Evolutionary conservation across 2,329 filamentous ascomycete genomes (phyloP).

Genomic region (Penicillium brasilianum): DNA sequence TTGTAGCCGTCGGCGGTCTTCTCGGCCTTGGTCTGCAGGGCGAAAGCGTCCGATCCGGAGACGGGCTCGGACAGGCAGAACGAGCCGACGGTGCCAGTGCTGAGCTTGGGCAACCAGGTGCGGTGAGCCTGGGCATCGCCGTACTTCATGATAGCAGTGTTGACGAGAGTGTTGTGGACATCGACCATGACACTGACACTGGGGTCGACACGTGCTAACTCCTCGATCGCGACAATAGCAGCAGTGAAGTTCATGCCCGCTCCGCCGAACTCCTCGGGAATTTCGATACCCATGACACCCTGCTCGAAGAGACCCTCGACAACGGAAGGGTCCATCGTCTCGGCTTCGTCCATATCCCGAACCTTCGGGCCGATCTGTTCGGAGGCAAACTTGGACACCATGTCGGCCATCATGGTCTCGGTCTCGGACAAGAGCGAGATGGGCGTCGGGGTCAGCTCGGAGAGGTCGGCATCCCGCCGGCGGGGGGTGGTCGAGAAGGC

Average conservation of each 20-base stretch:
- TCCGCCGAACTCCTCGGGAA: constrained; percentile 94
- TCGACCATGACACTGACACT: constrained; percentile 94
- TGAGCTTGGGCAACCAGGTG: constrained; percentile 86
- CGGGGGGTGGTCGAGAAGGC: constrained; percentile 65
- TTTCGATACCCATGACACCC: constrained; percentile 95
- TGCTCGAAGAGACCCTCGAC: constrained; percentile 97
- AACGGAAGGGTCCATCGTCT: constrained; percentile 85
- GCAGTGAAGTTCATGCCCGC: constrained; percentile 99
- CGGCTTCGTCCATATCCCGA: constrained; percentile 96
- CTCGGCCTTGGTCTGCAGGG: constrained; percentile 85
- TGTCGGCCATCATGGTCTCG: constrained; percentile 85
- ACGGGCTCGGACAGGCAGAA: constrained; percentile 93
- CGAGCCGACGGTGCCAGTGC: constrained; percentile 85
- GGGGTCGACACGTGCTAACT: constrained; percentile 90
- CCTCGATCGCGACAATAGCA: constrained; percentile 95
- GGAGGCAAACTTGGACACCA: constrained; percentile 87
- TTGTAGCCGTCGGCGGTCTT: constrained; percentile 83
- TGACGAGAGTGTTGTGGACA: constrained; percentile 97
- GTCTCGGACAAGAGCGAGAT: constrained; percentile 92
- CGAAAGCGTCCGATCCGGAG: constrained; percentile 94
- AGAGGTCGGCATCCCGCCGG: constrained; percentile 66
- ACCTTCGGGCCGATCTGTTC: constrained; percentile 89
- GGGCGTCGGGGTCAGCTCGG: constrained; percentile 82
- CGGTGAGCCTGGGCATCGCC: constrained; percentile 77
- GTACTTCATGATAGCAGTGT: constrained; percentile 88